Conservation (phyloP, 208 protist species). For the Trypanosoma cruzi region DNA sequence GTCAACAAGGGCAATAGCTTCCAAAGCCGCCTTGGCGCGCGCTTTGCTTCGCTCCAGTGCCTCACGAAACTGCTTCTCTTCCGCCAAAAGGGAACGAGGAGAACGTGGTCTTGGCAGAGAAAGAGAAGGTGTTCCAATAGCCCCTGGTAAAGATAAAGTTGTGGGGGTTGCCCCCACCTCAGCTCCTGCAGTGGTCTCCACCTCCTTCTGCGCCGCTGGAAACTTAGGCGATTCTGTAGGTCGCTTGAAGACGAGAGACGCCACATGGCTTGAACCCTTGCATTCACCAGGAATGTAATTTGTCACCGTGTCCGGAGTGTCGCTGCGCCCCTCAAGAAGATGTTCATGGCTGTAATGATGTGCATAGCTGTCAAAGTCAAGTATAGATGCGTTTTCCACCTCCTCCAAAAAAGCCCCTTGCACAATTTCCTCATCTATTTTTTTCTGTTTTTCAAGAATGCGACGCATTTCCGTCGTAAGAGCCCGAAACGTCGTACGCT, state of each 20-base stretch:
- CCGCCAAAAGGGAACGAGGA: conserved; percentile 5
- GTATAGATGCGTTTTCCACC: conserved; percentile 28
- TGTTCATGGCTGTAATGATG: conserved; percentile 18
- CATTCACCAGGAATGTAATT: background rate
- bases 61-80: conserved; percentile 13
- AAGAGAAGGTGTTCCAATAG: background rate
- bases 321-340: background rate
- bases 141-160: background rate
- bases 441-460: conserved; percentile 38
- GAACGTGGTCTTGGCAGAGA: background rate
- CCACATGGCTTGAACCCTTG: background rate
- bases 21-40: conserved; percentile 8
- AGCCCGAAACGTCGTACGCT: conserved; percentile 38
- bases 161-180: background rate
- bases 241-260: background rate
- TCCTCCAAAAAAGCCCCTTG: conserved; percentile 29
- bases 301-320: background rate
- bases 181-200: background rate
- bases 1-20: conserved; percentile 24
- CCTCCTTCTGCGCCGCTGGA: background rate
- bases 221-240: background rate
- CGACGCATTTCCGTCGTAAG: conserved; percentile 31
- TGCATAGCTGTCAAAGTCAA: conserved; percentile 44
- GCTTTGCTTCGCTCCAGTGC: conserved; percentile 20
- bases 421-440: conserved; percentile 26